These are phyloP conservation scores for Hippophae rhamnoides DNA, from an alignment of 306 rosid genomes.

Conservation along the genomic window DNA sequence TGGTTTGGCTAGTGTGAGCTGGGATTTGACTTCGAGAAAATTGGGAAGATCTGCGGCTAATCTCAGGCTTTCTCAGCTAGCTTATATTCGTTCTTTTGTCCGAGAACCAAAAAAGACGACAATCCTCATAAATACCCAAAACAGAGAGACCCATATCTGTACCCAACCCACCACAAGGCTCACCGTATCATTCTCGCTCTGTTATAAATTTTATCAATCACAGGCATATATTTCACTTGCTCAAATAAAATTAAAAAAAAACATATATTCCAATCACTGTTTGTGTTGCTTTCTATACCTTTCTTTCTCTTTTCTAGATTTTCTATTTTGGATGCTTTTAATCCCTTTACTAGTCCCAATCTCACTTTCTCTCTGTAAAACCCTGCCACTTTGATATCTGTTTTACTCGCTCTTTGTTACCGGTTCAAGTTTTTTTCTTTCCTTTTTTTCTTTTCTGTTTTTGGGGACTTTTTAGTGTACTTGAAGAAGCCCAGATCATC, in stretches of 20 bases:
- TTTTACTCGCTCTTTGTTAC: slow-evolving; percentile 4
- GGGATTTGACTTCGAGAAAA: too few relatives aligned
- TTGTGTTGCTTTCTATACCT: slow-evolving; percentile 10
- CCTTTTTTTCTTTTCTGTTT: background rate
- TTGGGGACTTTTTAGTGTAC: background rate
- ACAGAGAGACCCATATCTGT: slow-evolving; percentile 4
- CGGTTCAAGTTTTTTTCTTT: slow-evolving; percentile 15
- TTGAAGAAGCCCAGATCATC: slow-evolving; percentile 16
- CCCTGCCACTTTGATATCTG: slow-evolving; percentile 2
- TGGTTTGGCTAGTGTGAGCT: too few relatives aligned
- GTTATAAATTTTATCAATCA: background rate
- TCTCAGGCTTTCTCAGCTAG: too few relatives aligned
- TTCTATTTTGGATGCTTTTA: background rate
- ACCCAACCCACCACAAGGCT: slow-evolving; percentile 6
- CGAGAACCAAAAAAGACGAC: slow-evolving; percentile 28
- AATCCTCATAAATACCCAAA: slow-evolving; percentile 20
- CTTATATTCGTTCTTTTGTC: slow-evolving; percentile 20
- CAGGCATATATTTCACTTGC: slow-evolving; percentile 7
- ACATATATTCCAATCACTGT: slow-evolving; percentile 24
- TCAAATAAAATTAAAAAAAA: too few relatives aligned
- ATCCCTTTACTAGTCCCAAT: slow-evolving; percentile 1
- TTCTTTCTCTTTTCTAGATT: background rate
- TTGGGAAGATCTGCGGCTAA: too few relatives aligned
- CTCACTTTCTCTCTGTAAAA: slow-evolving; percentile 6
- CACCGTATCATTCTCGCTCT: background rate